These are phyloP conservation scores for Epichloe elymi DNA, from an alignment of 2,329 filamentous ascomycete species.

Conservation along the genomic window DNA sequence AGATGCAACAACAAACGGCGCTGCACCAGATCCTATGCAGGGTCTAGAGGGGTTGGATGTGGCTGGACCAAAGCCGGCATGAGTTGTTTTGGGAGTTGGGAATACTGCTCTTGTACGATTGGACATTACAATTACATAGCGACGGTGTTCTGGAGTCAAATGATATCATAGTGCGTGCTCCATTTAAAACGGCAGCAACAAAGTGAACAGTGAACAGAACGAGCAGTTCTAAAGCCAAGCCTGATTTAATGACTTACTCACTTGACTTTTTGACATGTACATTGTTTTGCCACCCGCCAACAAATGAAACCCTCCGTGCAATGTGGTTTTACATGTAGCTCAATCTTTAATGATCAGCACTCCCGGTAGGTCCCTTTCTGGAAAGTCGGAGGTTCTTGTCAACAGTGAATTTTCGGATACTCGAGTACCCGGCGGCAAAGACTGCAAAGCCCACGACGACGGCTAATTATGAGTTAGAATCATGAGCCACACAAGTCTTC, in stretches of 20 bases:
- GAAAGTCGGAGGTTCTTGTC: slow-evolving; percentile 88
- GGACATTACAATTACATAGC: slow-evolving; percentile 29
- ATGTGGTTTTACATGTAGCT: slow-evolving; percentile 2
- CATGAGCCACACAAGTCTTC: background rate
- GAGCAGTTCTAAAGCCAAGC: background rate
- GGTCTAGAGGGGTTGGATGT: slow-evolving; percentile 87
- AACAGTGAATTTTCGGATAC: slow-evolving; percentile 65
- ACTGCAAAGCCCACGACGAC: slow-evolving; percentile 80
- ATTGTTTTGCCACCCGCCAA: slow-evolving; percentile 5
- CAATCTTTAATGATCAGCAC: slow-evolving; percentile 19
- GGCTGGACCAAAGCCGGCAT: slow-evolving; percentile 75
- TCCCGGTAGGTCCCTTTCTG: slow-evolving; percentile 46
- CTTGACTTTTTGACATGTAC: slow-evolving; percentile 8
- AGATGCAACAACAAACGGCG: slow-evolving; percentile 26
- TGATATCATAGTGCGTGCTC: slow-evolving; percentile 8
- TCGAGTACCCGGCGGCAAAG: slow-evolving; percentile 68
- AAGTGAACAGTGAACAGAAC: slow-evolving; percentile 8
- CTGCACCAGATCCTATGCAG: slow-evolving; percentile 80
- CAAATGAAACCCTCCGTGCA: slow-evolving; percentile 3
- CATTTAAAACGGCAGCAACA: slow-evolving; percentile 10
- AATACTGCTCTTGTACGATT: slow-evolving; percentile 8
- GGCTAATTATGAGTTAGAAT: slow-evolving; percentile 33
- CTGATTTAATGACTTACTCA: slow-evolving; percentile 9
- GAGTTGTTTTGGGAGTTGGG: slow-evolving; percentile 14
- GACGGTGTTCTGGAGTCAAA: slow-evolving; percentile 27